phyloP scores from a whole-genome alignment of 2,329 filamentous ascomycete species.

The Leptographium procerum region DNA sequence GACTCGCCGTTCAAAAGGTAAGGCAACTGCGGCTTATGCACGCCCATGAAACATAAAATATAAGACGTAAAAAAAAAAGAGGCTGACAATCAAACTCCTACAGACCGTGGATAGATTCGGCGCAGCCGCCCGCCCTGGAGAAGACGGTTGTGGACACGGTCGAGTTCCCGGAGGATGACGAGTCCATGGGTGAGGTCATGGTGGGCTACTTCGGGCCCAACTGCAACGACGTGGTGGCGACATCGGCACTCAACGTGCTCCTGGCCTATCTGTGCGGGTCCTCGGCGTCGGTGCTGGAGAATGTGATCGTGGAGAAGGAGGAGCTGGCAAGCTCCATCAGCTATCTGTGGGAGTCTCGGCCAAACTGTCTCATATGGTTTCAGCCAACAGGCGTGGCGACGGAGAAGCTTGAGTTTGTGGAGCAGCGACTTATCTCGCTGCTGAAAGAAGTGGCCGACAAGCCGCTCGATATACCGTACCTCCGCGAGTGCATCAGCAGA shows the following conservation, averaged over 20 bases:
- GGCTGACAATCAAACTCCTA: background rate
- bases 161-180: constrained; percentile 93
- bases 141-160: constrained; percentile 66
- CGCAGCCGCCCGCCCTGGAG: constrained; percentile 59
- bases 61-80: background rate
- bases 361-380: constrained; percentile 75
- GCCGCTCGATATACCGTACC: constrained; percentile 78
- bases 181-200: constrained; percentile 79
- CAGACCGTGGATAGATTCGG: constrained; percentile 80
- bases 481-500: constrained; percentile 75
- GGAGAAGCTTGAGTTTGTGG: constrained; percentile 70
- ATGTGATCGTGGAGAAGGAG: constrained; percentile 84
- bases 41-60: too few species aligned
- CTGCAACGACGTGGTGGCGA: constrained; percentile 56
- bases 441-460: constrained; percentile 70
- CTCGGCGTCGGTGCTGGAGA: constrained; percentile 84
- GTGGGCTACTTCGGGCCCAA: constrained; percentile 80
- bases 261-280: constrained; percentile 85
- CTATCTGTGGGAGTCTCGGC: constrained; percentile 67
- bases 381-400: constrained; percentile 80
- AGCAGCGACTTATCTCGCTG: constrained; percentile 74
- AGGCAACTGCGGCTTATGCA: constrained; percentile 1
- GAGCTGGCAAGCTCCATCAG: constrained; percentile 79
- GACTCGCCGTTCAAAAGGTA: constrained; percentile 63
- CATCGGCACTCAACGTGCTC: constrained; percentile 66